Percentiles rank a stretch among this genome's conserved stretches.
Evolutionary conservation across 2,329 filamentous ascomycete species (phyloP).

Genomic region (Paecilomyces fulvus): DNA sequence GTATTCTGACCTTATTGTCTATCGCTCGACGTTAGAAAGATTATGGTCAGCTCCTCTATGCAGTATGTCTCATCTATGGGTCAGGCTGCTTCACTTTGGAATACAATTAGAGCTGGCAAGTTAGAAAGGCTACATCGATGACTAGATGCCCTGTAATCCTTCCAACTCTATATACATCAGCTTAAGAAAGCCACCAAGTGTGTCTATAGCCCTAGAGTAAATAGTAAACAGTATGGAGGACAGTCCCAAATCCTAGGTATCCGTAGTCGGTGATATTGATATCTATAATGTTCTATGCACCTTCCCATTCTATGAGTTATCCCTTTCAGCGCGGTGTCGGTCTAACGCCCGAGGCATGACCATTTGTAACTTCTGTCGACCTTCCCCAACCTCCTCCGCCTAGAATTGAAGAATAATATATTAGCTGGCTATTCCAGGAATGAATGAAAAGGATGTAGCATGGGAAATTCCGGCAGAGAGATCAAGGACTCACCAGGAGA

Average conservation of each 20-base stretch:
- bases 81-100: too few relatives aligned
- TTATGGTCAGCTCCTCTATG: neutral
- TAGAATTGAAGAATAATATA: neutral
- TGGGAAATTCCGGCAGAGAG: neutral
- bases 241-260: too few relatives aligned
- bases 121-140: neutral
- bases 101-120: neutral
- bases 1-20: neutral
- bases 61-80: neutral
- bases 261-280: too few relatives aligned
- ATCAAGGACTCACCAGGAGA: slow-evolving; percentile 3
- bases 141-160: too few relatives aligned
- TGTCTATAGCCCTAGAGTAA: neutral
- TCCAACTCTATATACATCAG: too few relatives aligned
- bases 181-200: neutral
- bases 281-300: too few relatives aligned
- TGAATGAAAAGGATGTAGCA: neutral
- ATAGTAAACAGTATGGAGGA: neutral
- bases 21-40: neutral
- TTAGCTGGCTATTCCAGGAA: neutral
- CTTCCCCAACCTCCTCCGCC: slow-evolving; percentile 7
- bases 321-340: neutral
- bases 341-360: neutral
- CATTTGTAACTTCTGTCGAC: neutral
- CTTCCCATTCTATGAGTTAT: too few relatives aligned